Conservation (phyloP, 2,329 filamentous ascomycete species). For the Teratosphaeria epicoccoides region DNA sequence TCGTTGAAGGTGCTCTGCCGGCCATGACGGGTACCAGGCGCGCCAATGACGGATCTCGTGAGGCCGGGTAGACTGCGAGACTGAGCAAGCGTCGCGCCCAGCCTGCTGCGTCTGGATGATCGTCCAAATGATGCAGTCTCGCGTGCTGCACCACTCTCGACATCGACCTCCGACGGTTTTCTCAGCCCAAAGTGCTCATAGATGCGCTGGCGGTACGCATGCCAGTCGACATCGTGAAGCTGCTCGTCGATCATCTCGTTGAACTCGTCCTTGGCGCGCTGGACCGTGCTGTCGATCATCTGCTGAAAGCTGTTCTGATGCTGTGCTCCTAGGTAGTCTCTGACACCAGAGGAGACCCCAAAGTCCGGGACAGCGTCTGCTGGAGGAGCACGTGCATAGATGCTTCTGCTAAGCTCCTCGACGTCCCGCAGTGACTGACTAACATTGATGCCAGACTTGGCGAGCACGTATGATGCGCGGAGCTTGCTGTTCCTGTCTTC, state of each 20-base stretch:
- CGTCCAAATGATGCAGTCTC: slow-evolving; percentile 42
- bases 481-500: slow-evolving; percentile 27
- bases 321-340: slow-evolving; percentile 19
- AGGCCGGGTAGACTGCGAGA: slow-evolving; percentile 58
- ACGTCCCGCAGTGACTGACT: slow-evolving; percentile 78
- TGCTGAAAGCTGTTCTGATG: slow-evolving; percentile 54
- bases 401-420: slow-evolving; percentile 17
- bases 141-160: slow-evolving; percentile 20
- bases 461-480: slow-evolving; percentile 75
- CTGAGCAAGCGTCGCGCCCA: slow-evolving; percentile 28
- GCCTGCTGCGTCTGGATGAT: slow-evolving; percentile 33
- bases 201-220: slow-evolving; percentile 81
- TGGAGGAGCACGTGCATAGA: slow-evolving; percentile 7
- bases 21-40: slow-evolving; percentile 48
- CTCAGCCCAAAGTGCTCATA: slow-evolving; percentile 91
- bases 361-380: slow-evolving; percentile 4
- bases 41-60: slow-evolving; percentile 78
- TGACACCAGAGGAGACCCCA: slow-evolving; percentile 15
- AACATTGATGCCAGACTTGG: slow-evolving; percentile 85
- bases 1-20: slow-evolving; percentile 29
- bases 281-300: slow-evolving; percentile 38
- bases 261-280: slow-evolving; percentile 82
- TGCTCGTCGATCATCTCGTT: slow-evolving; percentile 91
- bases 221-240: slow-evolving; percentile 81
- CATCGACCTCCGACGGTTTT: slow-evolving; percentile 27